Evolutionary conservation across 192 early-diverging fungal genomes (phyloP).

Genomic region (Allomyces javanicus): DNA sequence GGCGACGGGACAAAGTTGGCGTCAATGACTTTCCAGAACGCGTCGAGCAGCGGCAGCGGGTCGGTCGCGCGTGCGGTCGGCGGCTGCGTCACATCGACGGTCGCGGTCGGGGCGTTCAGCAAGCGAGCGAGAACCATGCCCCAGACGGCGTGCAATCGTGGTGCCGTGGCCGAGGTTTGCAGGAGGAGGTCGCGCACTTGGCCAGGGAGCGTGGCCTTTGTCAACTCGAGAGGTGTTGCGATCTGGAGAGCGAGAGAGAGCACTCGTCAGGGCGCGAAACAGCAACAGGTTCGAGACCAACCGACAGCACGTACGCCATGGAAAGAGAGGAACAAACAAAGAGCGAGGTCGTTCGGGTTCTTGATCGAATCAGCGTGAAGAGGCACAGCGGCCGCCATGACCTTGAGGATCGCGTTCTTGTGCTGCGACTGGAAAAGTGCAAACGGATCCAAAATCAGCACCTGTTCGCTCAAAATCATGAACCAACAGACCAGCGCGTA

Average conservation of each 20-base stretch:
- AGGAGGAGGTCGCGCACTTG: neutral
- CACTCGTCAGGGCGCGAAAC: too few species aligned
- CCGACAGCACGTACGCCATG: too few species aligned
- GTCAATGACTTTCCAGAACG: neutral
- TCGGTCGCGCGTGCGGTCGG: neutral
- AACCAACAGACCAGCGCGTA: too few species aligned
- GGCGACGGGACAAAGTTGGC: neutral
- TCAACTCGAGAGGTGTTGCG: too few species aligned
- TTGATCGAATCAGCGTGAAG: too few species aligned
- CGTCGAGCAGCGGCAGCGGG: neutral
- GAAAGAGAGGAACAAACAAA: too few species aligned
- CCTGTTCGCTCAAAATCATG: constrained; percentile 25
- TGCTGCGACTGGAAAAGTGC: constrained; percentile 3
- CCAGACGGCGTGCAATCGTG: neutral
- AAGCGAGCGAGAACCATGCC: neutral
- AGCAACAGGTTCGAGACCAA: too few species aligned
- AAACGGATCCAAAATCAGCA: constrained; percentile 34
- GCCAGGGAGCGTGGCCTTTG: too few species aligned
- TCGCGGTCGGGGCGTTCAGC: neutral
- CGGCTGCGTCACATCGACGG: neutral
- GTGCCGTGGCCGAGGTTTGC: neutral
- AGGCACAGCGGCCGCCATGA: too few species aligned
- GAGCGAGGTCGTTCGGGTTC: too few species aligned
- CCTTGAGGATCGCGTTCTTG: too few species aligned
- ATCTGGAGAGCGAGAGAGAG: too few species aligned